Conservation (phyloP, 2,329 filamentous ascomycete species). For the Stagonosporopsis tanaceti region DNA sequence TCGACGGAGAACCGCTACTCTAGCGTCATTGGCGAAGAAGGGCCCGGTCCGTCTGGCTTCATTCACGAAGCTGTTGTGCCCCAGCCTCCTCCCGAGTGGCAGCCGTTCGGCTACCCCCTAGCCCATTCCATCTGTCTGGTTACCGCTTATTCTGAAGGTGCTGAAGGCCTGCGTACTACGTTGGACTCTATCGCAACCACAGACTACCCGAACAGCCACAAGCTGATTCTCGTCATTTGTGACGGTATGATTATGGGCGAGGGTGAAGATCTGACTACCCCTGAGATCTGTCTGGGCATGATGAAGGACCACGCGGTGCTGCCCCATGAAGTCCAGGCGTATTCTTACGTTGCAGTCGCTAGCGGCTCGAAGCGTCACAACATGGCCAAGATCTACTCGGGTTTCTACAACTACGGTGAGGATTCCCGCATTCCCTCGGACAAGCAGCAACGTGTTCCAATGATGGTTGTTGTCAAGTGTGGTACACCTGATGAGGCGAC, state of each 20-base stretch:
- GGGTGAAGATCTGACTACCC: slow-evolving; percentile 85
- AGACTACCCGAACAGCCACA: slow-evolving; percentile 99
- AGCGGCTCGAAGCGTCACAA: slow-evolving; percentile 98
- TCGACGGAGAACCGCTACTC: slow-evolving; percentile 59
- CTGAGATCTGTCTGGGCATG: slow-evolving; percentile 90
- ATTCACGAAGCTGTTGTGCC: slow-evolving; percentile 96
- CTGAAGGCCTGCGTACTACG: slow-evolving; percentile 89
- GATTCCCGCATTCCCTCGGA: slow-evolving; percentile 80
- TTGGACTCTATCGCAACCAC: slow-evolving; percentile 96
- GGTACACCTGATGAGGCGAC: slow-evolving; percentile 86
- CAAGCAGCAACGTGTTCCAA: slow-evolving; percentile 95
- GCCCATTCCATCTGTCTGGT: slow-evolving; percentile 94
- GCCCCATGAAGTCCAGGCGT: slow-evolving; percentile 83
- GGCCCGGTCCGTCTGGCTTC: slow-evolving; percentile 86
- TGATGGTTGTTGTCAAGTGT: slow-evolving; percentile 96
- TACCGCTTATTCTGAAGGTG: slow-evolving; percentile 96
- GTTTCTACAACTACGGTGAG: slow-evolving; percentile 95
- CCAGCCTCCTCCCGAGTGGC: slow-evolving; percentile 95
- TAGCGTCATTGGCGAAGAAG: slow-evolving; percentile 68
- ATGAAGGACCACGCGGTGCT: slow-evolving; percentile 87
- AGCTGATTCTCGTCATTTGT: slow-evolving; percentile 93
- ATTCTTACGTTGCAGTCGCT: slow-evolving; percentile 95
- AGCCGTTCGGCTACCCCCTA: slow-evolving; percentile 94
- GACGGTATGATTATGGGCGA: slow-evolving; percentile 98
- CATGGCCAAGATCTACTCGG: slow-evolving; percentile 98